Evolutionary conservation across 495 filamentous ascomycete species (phyloP).

Genomic region (Polyplosphaeria fusca): DNA sequence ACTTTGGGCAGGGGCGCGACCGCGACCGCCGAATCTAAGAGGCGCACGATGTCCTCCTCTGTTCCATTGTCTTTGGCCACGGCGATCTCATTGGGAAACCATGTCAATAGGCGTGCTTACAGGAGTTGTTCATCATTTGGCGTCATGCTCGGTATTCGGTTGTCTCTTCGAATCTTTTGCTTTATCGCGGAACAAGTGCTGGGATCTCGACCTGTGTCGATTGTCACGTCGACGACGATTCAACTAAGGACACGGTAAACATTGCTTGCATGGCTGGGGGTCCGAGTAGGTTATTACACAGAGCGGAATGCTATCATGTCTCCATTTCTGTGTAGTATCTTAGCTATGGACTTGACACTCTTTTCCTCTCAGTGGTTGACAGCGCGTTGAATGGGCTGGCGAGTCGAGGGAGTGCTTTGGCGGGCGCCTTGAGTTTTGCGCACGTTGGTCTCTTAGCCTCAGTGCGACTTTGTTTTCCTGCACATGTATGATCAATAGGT

Average conservation of each 20-base stretch:
- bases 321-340: conserved; percentile 5
- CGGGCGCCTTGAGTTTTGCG: background rate
- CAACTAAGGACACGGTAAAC: too few species aligned
- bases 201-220: too few species aligned
- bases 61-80: background rate
- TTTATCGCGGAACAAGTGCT: background rate
- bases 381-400: too few species aligned
- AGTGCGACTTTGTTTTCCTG: background rate
- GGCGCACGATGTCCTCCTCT: background rate
- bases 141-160: background rate
- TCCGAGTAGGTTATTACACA: conserved; percentile 3
- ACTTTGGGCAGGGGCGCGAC: conserved; percentile 49
- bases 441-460: background rate
- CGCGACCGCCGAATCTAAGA: background rate
- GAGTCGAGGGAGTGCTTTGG: background rate
- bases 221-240: too few species aligned
- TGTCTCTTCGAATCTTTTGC: background rate
- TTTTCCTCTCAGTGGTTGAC: background rate
- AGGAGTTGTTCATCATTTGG: background rate
- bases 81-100: conserved; percentile 8
- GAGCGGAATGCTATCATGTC: conserved; percentile 5
- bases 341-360: background rate
- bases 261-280: background rate
- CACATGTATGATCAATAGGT: conserved; percentile 5
- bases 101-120: conserved; percentile 21